These are phyloP conservation scores for Citrus unshiu DNA, from an alignment of 345 rosid genomes.

Conservation along the genomic window DNA sequence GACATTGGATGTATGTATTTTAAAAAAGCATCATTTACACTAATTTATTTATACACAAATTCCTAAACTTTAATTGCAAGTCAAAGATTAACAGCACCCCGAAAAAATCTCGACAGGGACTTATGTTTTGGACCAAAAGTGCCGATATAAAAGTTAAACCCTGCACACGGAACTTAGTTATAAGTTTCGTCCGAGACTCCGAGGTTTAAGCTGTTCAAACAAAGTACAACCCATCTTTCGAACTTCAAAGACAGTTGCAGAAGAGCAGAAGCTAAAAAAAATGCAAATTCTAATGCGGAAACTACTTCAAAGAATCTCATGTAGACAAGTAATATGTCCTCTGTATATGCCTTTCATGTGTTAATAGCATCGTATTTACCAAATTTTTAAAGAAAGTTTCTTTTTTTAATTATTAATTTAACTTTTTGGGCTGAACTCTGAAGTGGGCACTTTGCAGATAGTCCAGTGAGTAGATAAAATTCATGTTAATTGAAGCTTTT, in stretches of 20 bases:
- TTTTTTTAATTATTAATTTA: neutral
- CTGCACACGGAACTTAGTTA: neutral
- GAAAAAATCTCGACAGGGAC: neutral
- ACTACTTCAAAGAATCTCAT: conserved; percentile 32
- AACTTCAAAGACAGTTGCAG: neutral
- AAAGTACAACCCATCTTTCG: neutral
- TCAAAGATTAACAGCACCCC: too few species aligned
- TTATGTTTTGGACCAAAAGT: neutral
- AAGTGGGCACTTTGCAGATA: conserved; percentile 4
- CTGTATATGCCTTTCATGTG: neutral
- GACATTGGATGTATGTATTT: too few species aligned
- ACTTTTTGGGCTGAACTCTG: conserved; percentile 8
- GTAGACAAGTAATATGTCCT: conserved; percentile 25
- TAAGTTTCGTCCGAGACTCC: neutral
- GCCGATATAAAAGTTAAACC: neutral
- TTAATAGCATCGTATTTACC: neutral
- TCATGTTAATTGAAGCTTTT: neutral
- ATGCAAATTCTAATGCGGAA: conserved; percentile 40
- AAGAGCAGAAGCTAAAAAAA: conserved; percentile 7
- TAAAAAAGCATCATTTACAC: too few species aligned
- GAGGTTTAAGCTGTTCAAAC: neutral
- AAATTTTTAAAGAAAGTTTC: neutral
- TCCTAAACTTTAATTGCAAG: too few species aligned
- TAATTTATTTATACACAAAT: too few species aligned
- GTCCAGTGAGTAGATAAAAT: neutral